Evolutionary conservation across 139 green algal genomes (phyloP).

Genomic region (Pseudopediastrum boryanum): DNA sequence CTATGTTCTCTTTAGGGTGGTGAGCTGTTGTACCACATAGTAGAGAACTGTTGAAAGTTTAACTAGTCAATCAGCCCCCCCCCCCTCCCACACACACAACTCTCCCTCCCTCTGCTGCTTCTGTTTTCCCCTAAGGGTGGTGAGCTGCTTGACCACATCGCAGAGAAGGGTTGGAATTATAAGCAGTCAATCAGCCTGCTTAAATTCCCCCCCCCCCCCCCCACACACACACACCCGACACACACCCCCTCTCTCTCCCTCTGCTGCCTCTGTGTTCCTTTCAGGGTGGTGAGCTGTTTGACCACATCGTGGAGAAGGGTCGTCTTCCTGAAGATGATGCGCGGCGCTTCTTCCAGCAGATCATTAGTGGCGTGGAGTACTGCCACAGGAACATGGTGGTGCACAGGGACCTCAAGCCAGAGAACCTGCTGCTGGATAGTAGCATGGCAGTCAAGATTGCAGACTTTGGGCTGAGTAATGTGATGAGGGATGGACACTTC

Average conservation of each 20-base stretch:
- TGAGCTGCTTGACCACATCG: conserved; percentile 99
- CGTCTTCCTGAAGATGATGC: conserved; percentile 96
- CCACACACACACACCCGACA: not conserved
- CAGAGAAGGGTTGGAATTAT: conserved; percentile 89
- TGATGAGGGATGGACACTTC: conserved; percentile 99
- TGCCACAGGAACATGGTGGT: conserved; percentile 98
- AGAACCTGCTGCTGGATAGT: conserved; percentile 97
- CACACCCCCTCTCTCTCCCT: not conserved
- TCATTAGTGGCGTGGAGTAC: conserved; percentile 96
- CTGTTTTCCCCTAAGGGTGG: conserved; percentile 65
- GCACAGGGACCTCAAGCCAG: conserved; percentile 92
- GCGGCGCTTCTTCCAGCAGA: conserved; percentile 99
- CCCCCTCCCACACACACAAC: too few relatives aligned
- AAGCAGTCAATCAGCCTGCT: not conserved
- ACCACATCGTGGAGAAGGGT: conserved; percentile 99
- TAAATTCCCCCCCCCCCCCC: not conserved
- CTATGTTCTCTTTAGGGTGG: conserved; percentile 61
- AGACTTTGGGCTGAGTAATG: conserved; percentile 97
- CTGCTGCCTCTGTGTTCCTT: not conserved
- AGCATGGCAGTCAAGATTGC: conserved; percentile 94
- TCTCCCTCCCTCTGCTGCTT: not conserved
- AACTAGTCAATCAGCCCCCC: too few relatives aligned
- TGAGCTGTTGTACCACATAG: conserved; percentile 99
- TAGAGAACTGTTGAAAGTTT: conserved; percentile 99
- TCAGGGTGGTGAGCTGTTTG: conserved; percentile 96